Base-by-base conservation (phyloP, 2,329 filamentous ascomycete species). In the Colletotrichum somersetense region DNA sequence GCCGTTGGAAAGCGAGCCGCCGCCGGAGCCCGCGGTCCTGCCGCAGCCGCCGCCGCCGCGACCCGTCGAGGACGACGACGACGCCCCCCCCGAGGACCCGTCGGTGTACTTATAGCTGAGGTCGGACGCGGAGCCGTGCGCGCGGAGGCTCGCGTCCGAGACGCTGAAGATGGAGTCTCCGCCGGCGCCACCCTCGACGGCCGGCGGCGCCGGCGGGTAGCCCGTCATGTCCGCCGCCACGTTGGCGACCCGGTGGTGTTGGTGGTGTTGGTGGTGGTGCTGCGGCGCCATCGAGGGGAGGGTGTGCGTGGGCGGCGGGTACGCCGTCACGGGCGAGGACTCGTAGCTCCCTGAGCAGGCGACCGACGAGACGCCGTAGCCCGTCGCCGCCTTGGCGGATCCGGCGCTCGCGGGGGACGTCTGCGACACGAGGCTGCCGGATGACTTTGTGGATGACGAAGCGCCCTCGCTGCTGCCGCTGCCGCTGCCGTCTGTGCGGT, bases 81-180 rank as follows among this genome's bases (percentile, higher is more conserved):
- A 30, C 26, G 26, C 2, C 26, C 2, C 33, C 11, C 42, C 42
- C 5, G 68, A 69, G 20, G 56, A 33, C 12, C 46, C 30, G n/a
- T 74, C 71, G 30, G 58, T 66, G 66, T 75, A 75, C 30, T 73
- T 67, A 46, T 75, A 75, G n/a, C 65, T 67, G 20, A 73, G 18
- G 8, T 75, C 74, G 14, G 63, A 63, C 12, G 44, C 44, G 57
- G 74, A 73, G n/a, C 62, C 59, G 16, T 68, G 73, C 12, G 48
- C 63, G 16, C 73, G 71, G 20, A 75, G 73, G 50, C 68, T 65
- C 6, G 59, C 42, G 23, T 74, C 74, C 2, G 74, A 65, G 1
- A 67, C 58, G 3, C 71, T 69, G 62, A 74, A 76, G 38, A 76
- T 67, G 59, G 74, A 65, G 57, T 71, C 71, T 2, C 64, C 35